Percentiles rank a stretch among this genome's conserved stretches.
phyloP scores from a whole-genome alignment of 768 basidiomycete genomes.

The Pholiota molesta region DNA sequence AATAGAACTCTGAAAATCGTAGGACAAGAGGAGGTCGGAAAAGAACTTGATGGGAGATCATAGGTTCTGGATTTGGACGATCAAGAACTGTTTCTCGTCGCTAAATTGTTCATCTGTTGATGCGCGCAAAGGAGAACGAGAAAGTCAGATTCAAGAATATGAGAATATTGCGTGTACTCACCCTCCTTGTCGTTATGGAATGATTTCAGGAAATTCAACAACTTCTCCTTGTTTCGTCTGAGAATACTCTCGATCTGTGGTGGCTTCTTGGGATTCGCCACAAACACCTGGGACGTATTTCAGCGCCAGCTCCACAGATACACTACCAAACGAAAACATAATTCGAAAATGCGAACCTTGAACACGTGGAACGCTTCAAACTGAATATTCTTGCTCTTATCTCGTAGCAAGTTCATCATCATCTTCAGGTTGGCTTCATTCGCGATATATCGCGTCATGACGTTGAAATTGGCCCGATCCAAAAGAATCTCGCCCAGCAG shows the following conservation, averaged over 20 bases:
- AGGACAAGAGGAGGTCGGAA: too few species aligned
- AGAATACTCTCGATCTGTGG: slow-evolving; percentile 92
- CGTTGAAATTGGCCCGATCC: slow-evolving; percentile 96
- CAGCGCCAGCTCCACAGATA: background rate
- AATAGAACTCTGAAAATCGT: background rate
- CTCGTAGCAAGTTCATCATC: slow-evolving; percentile 99
- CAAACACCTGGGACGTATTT: slow-evolving; percentile 70
- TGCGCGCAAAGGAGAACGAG: background rate
- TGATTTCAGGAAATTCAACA: slow-evolving; percentile 83
- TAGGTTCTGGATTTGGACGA: slow-evolving; percentile 85
- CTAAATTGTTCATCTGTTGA: slow-evolving; percentile 90
- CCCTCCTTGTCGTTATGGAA: slow-evolving; percentile 99
- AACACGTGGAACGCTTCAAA: slow-evolving; percentile 99
- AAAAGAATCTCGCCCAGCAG: slow-evolving; percentile 96
- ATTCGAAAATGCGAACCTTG: slow-evolving; percentile 65
- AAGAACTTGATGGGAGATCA: slow-evolving; percentile 32
- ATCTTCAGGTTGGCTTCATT: slow-evolving; percentile 97
- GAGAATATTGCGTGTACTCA: slow-evolving; percentile 34
- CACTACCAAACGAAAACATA: slow-evolving; percentile 1
- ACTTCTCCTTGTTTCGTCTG: slow-evolving; percentile 91
- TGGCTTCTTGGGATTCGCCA: slow-evolving; percentile 99
- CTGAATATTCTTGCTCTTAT: slow-evolving; percentile 99
- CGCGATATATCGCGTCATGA: slow-evolving; percentile 98
- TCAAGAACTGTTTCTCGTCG: slow-evolving; percentile 96
- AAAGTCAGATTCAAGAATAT: background rate